Conservation (phyloP, 495 filamentous ascomycete species). For the Mytilinidion resinicola region DNA sequence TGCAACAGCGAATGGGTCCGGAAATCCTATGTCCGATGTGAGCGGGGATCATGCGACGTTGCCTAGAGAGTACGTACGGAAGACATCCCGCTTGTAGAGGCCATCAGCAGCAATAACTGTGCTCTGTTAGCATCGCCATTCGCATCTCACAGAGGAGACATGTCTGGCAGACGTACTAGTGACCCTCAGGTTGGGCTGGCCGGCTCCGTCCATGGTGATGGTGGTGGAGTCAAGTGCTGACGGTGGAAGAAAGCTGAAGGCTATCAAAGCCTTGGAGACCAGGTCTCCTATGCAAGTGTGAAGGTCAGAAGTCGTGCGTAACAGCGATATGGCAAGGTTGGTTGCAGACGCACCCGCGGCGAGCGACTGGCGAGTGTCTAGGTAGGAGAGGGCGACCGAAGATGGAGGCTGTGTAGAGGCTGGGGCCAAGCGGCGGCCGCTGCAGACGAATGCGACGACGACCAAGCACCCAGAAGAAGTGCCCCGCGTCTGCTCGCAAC, state of each 20-base stretch:
- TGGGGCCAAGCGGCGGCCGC: slow-evolving; percentile 2
- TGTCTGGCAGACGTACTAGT: slow-evolving; percentile 47
- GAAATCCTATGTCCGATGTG: slow-evolving; percentile 61
- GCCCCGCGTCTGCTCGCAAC: too few relatives aligned
- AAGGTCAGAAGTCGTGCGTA: slow-evolving; percentile 9
- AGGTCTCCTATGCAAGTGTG: not conserved
- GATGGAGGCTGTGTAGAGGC: slow-evolving; percentile 14
- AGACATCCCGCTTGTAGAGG: slow-evolving; percentile 97
- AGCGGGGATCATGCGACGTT: slow-evolving; percentile 28
- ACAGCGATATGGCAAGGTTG: not conserved
- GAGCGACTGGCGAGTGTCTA: slow-evolving; percentile 10
- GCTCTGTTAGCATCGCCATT: slow-evolving; percentile 37
- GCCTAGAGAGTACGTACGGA: slow-evolving; percentile 58
- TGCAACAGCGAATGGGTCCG: slow-evolving; percentile 95
- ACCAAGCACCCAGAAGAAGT: not conserved
- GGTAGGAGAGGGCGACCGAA: too few relatives aligned
- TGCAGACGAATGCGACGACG: not conserved
- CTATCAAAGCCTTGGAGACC: not conserved
- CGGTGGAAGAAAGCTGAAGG: not conserved
- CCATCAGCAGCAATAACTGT: slow-evolving; percentile 96
- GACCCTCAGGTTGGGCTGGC: slow-evolving; percentile 57
- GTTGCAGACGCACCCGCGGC: not conserved
- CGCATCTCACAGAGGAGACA: slow-evolving; percentile 3
- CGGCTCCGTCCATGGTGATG: slow-evolving; percentile 32
- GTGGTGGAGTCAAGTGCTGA: not conserved